These are phyloP conservation scores for Nasturtium officinale DNA, from an alignment of 345 rosid genomes.

Conservation along the genomic window DNA sequence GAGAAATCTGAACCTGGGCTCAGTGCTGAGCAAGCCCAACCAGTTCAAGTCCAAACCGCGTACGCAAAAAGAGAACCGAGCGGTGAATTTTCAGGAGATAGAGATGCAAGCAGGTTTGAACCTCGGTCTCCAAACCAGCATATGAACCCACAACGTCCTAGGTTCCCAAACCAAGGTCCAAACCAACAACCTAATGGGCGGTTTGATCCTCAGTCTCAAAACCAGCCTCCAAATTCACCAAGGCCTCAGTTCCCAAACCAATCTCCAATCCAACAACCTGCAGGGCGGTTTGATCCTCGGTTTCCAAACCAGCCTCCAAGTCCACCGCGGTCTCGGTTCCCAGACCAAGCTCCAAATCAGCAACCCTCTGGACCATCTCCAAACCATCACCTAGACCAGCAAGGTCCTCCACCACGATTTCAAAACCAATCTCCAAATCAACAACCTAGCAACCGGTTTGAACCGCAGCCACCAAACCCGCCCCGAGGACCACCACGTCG, in stretches of 20 bases:
- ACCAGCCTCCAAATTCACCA: constrained; percentile 18
- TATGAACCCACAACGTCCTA: constrained; percentile 27
- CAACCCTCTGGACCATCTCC: constrained; percentile 34
- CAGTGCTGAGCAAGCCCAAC: constrained; percentile 9
- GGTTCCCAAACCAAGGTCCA: constrained; percentile 29
- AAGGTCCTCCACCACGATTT: constrained; percentile 37
- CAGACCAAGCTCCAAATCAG: constrained; percentile 32
- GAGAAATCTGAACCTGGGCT: constrained; percentile 17
- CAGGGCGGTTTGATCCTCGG: constrained; percentile 41
- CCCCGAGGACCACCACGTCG: constrained; percentile 37
- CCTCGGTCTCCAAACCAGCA: constrained; percentile 35
- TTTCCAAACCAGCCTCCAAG: constrained; percentile 30
- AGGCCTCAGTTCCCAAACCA: constrained; percentile 29
- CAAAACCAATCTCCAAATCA: constrained; percentile 41
- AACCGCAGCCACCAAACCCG: constrained; percentile 33
- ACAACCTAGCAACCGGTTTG: constrained; percentile 37
- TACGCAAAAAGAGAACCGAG: constrained; percentile 53
- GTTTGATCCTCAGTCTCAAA: constrained; percentile 40
- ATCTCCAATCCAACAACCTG: constrained; percentile 28
- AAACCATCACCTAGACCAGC: constrained; percentile 21
- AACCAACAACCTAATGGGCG: constrained; percentile 34
- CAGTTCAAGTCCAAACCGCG: constrained; percentile 44
- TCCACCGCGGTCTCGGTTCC: constrained; percentile 30
- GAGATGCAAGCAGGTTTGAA: constrained; percentile 34
- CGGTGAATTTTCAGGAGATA: constrained; percentile 35